Percentiles rank a stretch among this genome's conserved stretches.
phyloP scores from a whole-genome alignment of 2,329 filamentous ascomycete genomes.

The Epichloe bromicola region DNA sequence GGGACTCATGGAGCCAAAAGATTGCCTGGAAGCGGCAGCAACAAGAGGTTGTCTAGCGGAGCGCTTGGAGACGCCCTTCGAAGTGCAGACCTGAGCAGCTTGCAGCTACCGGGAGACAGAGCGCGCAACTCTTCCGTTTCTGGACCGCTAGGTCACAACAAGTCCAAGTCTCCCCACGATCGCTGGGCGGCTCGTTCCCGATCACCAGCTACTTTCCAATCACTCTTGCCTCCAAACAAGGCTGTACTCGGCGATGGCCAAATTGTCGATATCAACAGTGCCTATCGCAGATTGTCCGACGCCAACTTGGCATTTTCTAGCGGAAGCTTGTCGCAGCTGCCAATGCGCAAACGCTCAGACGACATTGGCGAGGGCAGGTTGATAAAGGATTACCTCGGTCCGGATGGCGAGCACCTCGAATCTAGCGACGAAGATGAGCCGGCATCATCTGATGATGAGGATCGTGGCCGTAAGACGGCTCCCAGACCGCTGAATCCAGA shows the following conservation, averaged over 20 bases:
- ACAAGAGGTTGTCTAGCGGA: conserved; percentile 20
- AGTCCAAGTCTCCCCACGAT: conserved; percentile 41
- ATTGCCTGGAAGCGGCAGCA: conserved; percentile 16
- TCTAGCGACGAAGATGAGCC: conserved; percentile 60
- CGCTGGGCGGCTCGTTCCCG: conserved; percentile 29
- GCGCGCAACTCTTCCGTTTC: conserved; percentile 28
- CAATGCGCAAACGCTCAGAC: conserved; percentile 38
- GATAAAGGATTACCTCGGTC: conserved; percentile 52
- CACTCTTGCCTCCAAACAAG: conserved; percentile 18
- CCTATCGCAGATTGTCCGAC: conserved; percentile 60
- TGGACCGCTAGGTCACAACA: conserved; percentile 21
- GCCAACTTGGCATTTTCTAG: conserved; percentile 52
- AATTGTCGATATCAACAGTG: conserved; percentile 52
- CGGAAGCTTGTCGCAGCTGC: conserved; percentile 48
- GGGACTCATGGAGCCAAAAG: conserved; percentile 20
- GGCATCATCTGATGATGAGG: conserved; percentile 53
- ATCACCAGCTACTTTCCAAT: conserved; percentile 19
- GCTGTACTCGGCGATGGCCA: conserved; percentile 47
- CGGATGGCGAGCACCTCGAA: conserved; percentile 53
- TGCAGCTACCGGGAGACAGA: conserved; percentile 34
- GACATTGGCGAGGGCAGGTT: conserved; percentile 40
- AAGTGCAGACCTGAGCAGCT: conserved; percentile 34
- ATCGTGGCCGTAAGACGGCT: conserved; percentile 45
- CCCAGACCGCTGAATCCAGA: conserved; percentile 32
- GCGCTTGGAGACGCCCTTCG: conserved; percentile 41